Conservation (phyloP, 129 eudicot genomes). For the Oenanthe sinensis region DNA sequence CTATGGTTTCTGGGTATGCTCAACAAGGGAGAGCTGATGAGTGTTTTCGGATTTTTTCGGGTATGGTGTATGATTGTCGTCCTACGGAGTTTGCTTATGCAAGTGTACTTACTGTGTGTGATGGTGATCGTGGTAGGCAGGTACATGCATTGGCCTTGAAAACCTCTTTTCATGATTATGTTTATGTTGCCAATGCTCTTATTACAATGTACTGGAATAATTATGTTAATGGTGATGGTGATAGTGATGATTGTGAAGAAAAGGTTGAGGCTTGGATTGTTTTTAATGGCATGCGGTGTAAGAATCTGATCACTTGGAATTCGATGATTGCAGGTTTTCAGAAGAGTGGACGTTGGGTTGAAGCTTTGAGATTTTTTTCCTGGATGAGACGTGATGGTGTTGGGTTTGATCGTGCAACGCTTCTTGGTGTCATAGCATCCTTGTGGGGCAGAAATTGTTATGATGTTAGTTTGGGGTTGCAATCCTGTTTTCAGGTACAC, state of each 20-base stretch:
- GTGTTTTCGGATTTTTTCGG: slow-evolving; percentile 37
- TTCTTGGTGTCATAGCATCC: slow-evolving; percentile 50
- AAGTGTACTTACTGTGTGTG: slow-evolving; percentile 55
- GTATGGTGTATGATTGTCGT: slow-evolving; percentile 28
- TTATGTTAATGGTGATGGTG: slow-evolving; percentile 3
- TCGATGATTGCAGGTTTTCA: slow-evolving; percentile 61
- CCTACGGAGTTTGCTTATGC: slow-evolving; percentile 68
- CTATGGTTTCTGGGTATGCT: slow-evolving; percentile 55
- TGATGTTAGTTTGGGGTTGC: slow-evolving; percentile 13
- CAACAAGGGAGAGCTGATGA: slow-evolving; percentile 20
- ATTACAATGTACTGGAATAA: slow-evolving; percentile 56
- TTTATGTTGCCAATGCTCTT: slow-evolving; percentile 66
- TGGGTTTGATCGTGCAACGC: slow-evolving; percentile 64
- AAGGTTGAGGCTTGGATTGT: slow-evolving; percentile 46
- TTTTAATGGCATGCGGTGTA: slow-evolving; percentile 27
- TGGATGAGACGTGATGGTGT: slow-evolving; percentile 40
- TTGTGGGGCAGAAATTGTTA: slow-evolving; percentile 16
- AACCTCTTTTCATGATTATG: slow-evolving; percentile 49
- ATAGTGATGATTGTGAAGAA: slow-evolving; percentile 11
- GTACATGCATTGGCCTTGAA: slow-evolving; percentile 49
- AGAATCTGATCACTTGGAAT: slow-evolving; percentile 55
- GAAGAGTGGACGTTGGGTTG: slow-evolving; percentile 30
- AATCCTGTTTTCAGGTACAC: slow-evolving; percentile 54
- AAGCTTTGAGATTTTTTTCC: slow-evolving; percentile 31
- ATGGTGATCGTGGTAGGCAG: slow-evolving; percentile 40